Base-by-base conservation (phyloP, 140 eudicot genomes). In the Flaveria floridana region DNA sequence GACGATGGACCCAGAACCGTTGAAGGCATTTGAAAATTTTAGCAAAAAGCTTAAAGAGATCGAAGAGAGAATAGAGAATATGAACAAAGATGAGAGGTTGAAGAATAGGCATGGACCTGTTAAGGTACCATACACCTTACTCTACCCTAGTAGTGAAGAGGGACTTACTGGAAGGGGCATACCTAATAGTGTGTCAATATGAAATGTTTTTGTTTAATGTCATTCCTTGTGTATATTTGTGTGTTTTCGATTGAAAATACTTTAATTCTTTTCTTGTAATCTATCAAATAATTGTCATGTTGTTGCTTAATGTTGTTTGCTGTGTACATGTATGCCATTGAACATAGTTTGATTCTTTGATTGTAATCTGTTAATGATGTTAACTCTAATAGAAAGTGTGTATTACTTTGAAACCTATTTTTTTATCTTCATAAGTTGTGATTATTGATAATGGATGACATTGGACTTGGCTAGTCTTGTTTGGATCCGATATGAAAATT, bases 121-220 rank as follows among this genome's bases (percentile, higher is more conserved):
- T 1, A 65, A 78, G 10, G 64, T 89, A 81, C 89, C 89, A 7
- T 89, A 80, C 69, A 86, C 92, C 1, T 59, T 84, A 70, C 74
- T 89, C 0, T 79, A 66, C 58, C 95, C 91, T 14, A 76, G 78
- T 1, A 84, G 87, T 73, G 81, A 73, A 80, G 79, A 18, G 12
- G 96, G 96, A 3, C 70, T 89, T 18, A 86, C 92, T 15, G 89
- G 85, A 6, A 86, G 71, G 39, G 96, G 96, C 7, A 85, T 89
- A 11, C 96, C 92, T 25, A 89, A 89, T 53, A 89, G 96, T 63
- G 77, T 75, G 6, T 77, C 95, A 4, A 77, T 84, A 1, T 88
- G 79, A 81, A 55, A 21, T 14, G 19, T 57, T 21, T 13, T 9
- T 57, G 34, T 37, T 16, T 52, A 16, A 15, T 52, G 59, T 52